Evolutionary conservation across 306 rosid genomes (phyloP), one percentile per base, ranked within the genome.

Genomic region (Malus orientalis): DNA sequence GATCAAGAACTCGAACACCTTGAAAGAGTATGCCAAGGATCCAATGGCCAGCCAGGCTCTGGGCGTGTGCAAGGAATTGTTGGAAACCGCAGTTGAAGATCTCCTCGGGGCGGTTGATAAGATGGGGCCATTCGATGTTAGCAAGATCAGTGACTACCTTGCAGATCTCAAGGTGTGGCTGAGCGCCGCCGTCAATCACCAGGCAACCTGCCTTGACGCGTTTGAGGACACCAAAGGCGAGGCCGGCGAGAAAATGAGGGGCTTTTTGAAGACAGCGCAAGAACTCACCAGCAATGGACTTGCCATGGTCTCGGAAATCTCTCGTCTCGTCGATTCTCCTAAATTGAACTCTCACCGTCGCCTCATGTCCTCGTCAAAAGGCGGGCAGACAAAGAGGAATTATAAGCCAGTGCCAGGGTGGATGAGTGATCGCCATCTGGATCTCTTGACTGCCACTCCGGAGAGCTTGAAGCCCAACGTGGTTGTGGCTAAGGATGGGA

Each of bases 401-500:
- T 42, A 68, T 5, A 15, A 66, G 18, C n/a, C 45, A 0, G 38
- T 59, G 9, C 95, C 93, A 19, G 47, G 83, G 2, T 90, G 97
- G 97, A 47, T 82, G 7, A 45, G 2, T 22, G 85, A 40, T 1
- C 79, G 74, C 1, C 63, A 78, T n/a, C 33, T 89, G 1, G 80
- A 57, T 30, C 91, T 91, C 19, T 74, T 88, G 0, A 25, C 30
- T 2, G 83, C 65, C 30, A 55, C 82, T 2, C n/a, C 80, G 0
- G 57, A 23, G 19, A n/a, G 1, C 5, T 11, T 86, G 44, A 79
- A 74, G 64, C 75, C 91, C 2, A 64, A 94, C n/a, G 89, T 74
- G 6, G 84, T 84, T 19, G 97, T 94, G 68, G 90, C 98, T 2
- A 69, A 86, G 74, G 98, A 94, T 16, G 96, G 94, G 1, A 81